phyloP scores from a whole-genome alignment of 768 basidiomycete genomes.

The Hortiboletus flavorubellus region DNA sequence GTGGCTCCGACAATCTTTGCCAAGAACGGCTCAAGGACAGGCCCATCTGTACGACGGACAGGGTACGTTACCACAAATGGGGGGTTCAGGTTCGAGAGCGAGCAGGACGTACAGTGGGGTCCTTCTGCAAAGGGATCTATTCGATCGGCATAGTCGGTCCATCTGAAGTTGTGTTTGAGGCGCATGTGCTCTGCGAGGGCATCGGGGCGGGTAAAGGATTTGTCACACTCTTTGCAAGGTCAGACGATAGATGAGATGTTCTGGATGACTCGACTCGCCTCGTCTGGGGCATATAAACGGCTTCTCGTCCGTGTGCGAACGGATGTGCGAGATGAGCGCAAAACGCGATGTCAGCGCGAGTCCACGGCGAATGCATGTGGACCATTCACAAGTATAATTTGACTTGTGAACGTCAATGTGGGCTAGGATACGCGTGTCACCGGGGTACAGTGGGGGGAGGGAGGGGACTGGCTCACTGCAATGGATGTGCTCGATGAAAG shows the following conservation, averaged over 20 bases:
- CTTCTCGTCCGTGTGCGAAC: slow-evolving; percentile 93
- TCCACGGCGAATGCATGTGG: slow-evolving; percentile 75
- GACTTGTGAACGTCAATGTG: slow-evolving; percentile 85
- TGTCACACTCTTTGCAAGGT: slow-evolving; percentile 73
- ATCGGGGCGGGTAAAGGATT: slow-evolving; percentile 92
- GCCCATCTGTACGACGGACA: slow-evolving; percentile 48
- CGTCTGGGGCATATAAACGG: slow-evolving; percentile 81
- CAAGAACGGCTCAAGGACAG: slow-evolving; percentile 64
- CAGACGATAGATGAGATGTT: background rate
- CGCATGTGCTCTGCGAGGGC: slow-evolving; percentile 92
- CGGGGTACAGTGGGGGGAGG: no score
- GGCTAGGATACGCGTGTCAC: slow-evolving; percentile 37
- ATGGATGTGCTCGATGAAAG: slow-evolving; percentile 81
- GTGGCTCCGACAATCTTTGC: slow-evolving; percentile 46
- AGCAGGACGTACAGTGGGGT: slow-evolving; percentile 36
- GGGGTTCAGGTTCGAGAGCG: background rate
- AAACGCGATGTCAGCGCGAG: slow-evolving; percentile 86
- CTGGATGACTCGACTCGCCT: slow-evolving; percentile 46
- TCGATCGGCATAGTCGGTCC: slow-evolving; percentile 31
- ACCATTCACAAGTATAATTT: slow-evolving; percentile 88
- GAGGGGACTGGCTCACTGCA: slow-evolving; percentile 56
- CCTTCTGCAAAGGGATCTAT: slow-evolving; percentile 40
- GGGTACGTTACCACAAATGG: slow-evolving; percentile 10
- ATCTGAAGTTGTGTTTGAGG: slow-evolving; percentile 71
- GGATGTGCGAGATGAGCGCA: slow-evolving; percentile 85